Evolutionary conservation across 768 basidiomycete genomes (phyloP).

Genomic region (Tulasnella sp.): DNA sequence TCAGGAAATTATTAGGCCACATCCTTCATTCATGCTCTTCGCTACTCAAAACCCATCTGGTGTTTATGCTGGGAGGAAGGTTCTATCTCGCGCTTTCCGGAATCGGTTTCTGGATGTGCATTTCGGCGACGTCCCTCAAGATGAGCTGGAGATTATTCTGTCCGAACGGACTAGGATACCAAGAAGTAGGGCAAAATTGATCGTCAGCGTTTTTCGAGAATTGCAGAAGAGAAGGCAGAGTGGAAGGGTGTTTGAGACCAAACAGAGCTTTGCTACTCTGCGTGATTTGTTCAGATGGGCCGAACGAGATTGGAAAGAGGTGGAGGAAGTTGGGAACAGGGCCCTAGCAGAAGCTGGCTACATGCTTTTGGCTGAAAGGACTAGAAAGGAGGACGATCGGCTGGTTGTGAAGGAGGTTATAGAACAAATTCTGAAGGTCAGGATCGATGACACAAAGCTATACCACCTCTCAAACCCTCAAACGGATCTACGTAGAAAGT

Average conservation of each 20-base stretch:
- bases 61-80: constrained; percentile 86
- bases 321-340: constrained; percentile 63
- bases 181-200: constrained; percentile 81
- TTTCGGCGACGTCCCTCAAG: constrained; percentile 91
- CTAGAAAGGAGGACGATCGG: constrained; percentile 76
- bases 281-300: constrained; percentile 98
- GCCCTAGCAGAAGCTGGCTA: constrained; percentile 92
- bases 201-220: constrained; percentile 85
- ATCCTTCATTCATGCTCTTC: constrained; percentile 94
- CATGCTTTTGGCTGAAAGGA: constrained; percentile 90
- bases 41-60: constrained; percentile 98
- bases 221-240: constrained; percentile 84
- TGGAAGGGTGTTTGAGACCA: constrained; percentile 90
- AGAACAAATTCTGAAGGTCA: constrained; percentile 77
- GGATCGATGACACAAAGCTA: constrained; percentile 54
- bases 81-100: constrained; percentile 88
- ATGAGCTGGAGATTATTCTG: constrained; percentile 86
- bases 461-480: constrained; percentile 43
- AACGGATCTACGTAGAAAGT: constrained; percentile 26
- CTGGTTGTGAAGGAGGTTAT: constrained; percentile 82
- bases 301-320: constrained; percentile 41
- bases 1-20: constrained; percentile 83
- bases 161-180: constrained; percentile 85
- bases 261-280: constrained; percentile 90
- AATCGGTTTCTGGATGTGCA: constrained; percentile 97